These are phyloP conservation scores for Antitrichia curtipendula DNA, from an alignment of 225 moss, liverwort and hornwort genomes.

Conservation along the genomic window DNA sequence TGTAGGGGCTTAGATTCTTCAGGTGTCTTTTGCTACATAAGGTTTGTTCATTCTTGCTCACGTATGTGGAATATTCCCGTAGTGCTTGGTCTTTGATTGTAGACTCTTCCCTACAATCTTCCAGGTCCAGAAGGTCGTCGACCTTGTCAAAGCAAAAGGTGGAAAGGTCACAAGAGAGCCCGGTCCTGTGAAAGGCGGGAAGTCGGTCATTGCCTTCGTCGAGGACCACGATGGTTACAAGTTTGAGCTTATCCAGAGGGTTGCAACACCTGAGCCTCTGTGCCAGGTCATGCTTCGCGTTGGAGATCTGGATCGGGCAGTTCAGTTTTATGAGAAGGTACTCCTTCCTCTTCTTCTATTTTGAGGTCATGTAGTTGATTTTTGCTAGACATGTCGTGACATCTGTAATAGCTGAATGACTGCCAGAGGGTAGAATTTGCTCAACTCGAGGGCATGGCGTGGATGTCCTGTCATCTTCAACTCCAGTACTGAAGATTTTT, in stretches of 20 bases:
- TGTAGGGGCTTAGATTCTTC: background rate
- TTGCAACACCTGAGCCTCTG: constrained; percentile 75
- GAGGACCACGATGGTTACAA: constrained; percentile 88
- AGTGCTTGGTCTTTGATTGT: background rate
- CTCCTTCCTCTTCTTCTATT: background rate
- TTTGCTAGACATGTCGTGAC: background rate
- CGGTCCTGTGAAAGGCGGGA: constrained; percentile 96
- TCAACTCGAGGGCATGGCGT: background rate
- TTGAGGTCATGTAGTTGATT: background rate
- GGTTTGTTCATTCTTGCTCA: background rate
- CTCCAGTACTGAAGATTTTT: background rate
- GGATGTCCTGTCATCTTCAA: background rate
- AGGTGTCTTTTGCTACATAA: background rate
- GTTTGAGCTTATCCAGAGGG: constrained; percentile 90
- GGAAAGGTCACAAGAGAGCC: constrained; percentile 91
- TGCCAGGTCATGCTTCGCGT: constrained; percentile 96
- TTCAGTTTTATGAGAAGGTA: constrained; percentile 91
- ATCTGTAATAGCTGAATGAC: background rate
- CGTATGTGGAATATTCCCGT: background rate
- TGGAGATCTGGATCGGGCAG: constrained; percentile 77
- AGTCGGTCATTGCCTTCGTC: constrained; percentile 73
- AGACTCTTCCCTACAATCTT: background rate
- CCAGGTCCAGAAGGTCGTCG: constrained; percentile 85
- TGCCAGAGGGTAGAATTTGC: background rate
- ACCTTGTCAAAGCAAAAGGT: constrained; percentile 81